phyloP scores from a whole-genome alignment of 768 basidiomycete species.

The Naganishia antarctica region DNA sequence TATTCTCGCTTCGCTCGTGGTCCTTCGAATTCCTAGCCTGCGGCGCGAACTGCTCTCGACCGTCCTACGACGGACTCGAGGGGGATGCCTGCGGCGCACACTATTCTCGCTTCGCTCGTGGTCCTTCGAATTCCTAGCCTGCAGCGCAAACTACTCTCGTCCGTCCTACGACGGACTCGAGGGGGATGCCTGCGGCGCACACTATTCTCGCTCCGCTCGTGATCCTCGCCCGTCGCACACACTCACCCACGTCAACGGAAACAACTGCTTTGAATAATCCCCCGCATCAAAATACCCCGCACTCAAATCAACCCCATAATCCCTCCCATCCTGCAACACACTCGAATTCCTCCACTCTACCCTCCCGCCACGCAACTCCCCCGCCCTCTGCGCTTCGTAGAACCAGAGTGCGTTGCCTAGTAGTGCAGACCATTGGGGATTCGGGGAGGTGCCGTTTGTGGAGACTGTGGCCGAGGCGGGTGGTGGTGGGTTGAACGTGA shows the following conservation, averaged over 20 bases:
- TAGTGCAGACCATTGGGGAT: slow-evolving; percentile 74
- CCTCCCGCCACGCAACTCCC: slow-evolving; percentile 66
- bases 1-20: too few species aligned
- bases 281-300: slow-evolving; percentile 94
- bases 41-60: too few species aligned
- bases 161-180: too few species aligned
- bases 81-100: too few species aligned
- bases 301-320: slow-evolving; percentile 67
- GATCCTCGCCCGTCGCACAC: too few species aligned
- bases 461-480: slow-evolving; percentile 23
- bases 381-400: slow-evolving; percentile 86
- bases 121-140: too few species aligned
- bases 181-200: too few species aligned
- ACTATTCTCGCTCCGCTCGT: too few species aligned
- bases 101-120: too few species aligned
- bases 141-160: too few species aligned
- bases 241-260: slow-evolving; percentile 30
- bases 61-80: too few species aligned
- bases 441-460: slow-evolving; percentile 52
- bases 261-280: slow-evolving; percentile 47
- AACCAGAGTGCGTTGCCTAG: slow-evolving; percentile 79
- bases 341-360: slow-evolving; percentile 85
- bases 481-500: slow-evolving; percentile 12
- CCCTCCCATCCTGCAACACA: slow-evolving; percentile 67
- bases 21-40: too few species aligned